Base-by-base conservation (phyloP, 768 basidiomycete species). In the Phanerochaete carnosa region DNA sequence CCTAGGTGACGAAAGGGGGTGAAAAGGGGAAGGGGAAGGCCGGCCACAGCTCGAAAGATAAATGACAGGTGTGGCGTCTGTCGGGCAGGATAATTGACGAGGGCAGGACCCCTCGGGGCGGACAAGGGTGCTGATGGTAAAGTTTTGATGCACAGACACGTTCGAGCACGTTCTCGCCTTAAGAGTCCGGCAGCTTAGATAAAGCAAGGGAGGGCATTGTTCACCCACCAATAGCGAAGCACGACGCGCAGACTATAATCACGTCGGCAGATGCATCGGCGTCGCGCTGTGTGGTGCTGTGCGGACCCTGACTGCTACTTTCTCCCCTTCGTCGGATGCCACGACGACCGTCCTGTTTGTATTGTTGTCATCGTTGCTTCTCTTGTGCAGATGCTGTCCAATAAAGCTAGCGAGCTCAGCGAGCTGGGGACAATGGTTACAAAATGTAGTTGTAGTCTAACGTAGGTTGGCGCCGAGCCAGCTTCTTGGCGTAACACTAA, bases 91-190 rank as follows among this genome's bases (percentile, higher is more conserved):
- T 30, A 28, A 52, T 53, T 37, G 33, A 43, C 39, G 39, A 43
- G 16, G 16, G 39, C 19, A 12, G 8, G 19, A 43, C 8, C 39
- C 8, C 22, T 25, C 39, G 54, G 54, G 15, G 37, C 54, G 54
- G 47, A 33, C 35, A 33, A 43, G 37, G 54, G 54, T 55, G 35
- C 35, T 55, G 54, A 55, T 55, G 54, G 47, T 2, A 33, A 26
- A 13, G 54, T 33, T 33, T 25, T 39, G 54, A 55, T 28, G 35
- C n/a, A 23, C 35, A 9, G 25, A 39, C 54, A 55, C 54, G 54
- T 55, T 55, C 54, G 32, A 55, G 54, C 54, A 55, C 33, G 54
- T 55, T 55, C 54, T 55, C 25, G 23, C 16, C 19, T 37, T 12
- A n/a, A 35, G 22, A 33, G 16, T 54, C 52, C 52, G 29, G 28